A percentile compares a stretch with the other conserved stretches of the same genome.
These are phyloP conservation scores for Coccomyxa subellipsoidea DNA, from an alignment of 163 green algal species.

Conservation along the genomic window DNA sequence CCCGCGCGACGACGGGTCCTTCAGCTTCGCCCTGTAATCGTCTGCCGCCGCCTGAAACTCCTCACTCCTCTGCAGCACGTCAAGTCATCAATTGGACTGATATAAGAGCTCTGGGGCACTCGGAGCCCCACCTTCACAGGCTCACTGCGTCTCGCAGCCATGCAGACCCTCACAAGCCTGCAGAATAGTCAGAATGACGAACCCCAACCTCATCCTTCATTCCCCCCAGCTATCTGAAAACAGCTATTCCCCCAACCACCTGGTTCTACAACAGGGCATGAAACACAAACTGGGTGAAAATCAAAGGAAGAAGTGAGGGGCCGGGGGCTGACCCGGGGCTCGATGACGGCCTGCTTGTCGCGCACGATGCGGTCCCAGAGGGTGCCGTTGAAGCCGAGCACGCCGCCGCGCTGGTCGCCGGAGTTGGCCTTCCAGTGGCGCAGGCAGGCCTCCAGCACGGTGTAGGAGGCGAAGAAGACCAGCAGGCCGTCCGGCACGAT, in stretches of 20 bases:
- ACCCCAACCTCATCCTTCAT: no score
- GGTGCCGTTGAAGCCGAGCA: conserved; percentile 15
- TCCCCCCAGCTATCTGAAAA: no score
- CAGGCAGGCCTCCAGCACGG: conserved; percentile 60
- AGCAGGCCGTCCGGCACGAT: conserved; percentile 90
- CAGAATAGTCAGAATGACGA: no score
- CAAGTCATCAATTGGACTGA: no score
- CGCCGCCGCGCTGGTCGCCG: neutral
- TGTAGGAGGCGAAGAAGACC: conserved; percentile 95
- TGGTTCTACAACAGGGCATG: no score
- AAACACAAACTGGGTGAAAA: neutral
- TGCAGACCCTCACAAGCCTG: no score
- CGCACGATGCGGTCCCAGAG: conserved; percentile 56
- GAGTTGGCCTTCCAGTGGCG: conserved; percentile 62
- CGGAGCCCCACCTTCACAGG: no score
- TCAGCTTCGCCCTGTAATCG: conserved; percentile 52
- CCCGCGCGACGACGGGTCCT: conserved; percentile 45
- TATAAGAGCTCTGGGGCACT: no score
- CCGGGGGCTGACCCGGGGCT: conserved; percentile 48
- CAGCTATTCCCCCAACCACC: no score
- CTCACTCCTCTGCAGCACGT: conserved; percentile 39
- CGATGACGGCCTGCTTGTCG: conserved; percentile 77
- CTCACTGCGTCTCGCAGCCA: no score
- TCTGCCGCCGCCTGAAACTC: conserved; percentile 51
- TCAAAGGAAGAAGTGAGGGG: neutral